A percentile compares a stretch with the other conserved stretches of the same genome.
Evolutionary conservation across 108 stramenopile species (phyloP).

Genomic region (Skeletonema potamos): DNA sequence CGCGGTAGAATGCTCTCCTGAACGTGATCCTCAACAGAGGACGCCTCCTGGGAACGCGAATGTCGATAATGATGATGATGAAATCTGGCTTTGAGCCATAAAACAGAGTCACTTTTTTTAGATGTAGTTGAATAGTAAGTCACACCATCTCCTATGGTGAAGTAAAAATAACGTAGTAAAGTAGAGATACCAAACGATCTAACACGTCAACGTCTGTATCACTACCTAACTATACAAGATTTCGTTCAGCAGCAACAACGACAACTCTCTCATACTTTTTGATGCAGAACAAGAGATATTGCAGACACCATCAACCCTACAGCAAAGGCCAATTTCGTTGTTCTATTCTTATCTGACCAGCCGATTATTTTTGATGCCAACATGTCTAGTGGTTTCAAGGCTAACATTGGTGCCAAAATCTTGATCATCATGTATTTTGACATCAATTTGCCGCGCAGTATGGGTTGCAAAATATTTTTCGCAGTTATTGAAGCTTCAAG

Average conservation of each 20-base stretch:
- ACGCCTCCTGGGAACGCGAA: neutral
- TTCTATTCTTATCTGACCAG: conserved; percentile 1
- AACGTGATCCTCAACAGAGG: neutral
- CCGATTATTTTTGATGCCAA: neutral
- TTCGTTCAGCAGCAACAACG: no score
- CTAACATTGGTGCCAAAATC: neutral
- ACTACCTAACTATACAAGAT: neutral
- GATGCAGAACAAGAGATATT: neutral
- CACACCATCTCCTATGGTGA: neutral
- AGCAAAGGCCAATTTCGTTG: conserved; percentile 4
- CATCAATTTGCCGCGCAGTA: neutral
- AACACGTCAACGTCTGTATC: no score
- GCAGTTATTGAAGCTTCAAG: neutral
- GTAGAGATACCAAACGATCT: no score
- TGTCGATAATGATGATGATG: neutral
- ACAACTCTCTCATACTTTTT: neutral
- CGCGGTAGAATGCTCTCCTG: neutral
- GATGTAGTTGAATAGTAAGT: neutral
- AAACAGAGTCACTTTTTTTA: neutral
- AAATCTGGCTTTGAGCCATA: neutral
- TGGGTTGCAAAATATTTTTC: conserved; percentile 2
- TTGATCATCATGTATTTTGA: neutral
- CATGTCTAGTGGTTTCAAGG: conserved; percentile 5
- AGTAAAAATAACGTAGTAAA: neutral
- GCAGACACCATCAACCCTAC: conserved; percentile 2